Evolutionary conservation across 148 eudicot species (phyloP).

Genomic region (Chenopodium formosanum): DNA sequence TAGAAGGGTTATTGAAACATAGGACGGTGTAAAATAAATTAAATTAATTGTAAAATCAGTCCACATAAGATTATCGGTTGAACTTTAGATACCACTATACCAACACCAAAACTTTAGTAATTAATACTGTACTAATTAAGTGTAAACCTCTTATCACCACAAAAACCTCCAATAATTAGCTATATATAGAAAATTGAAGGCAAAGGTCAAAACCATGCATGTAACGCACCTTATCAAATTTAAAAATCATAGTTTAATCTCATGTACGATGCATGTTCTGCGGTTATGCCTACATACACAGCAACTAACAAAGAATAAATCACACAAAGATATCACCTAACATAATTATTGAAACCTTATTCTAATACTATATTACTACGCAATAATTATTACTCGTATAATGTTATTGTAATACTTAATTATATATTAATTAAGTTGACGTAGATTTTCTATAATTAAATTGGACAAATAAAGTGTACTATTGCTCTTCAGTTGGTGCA

Average conservation of each 20-base stretch:
- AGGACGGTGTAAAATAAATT: too few species aligned
- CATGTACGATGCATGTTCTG: constrained; percentile 30
- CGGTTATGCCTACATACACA: constrained; percentile 9
- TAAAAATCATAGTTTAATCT: constrained; percentile 6
- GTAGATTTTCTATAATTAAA: constrained; percentile 1
- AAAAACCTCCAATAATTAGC: not conserved
- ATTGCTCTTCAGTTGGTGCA: not conserved
- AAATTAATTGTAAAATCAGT: too few species aligned
- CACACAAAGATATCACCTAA: constrained; percentile 16
- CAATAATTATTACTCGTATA: not conserved
- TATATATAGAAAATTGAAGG: not conserved
- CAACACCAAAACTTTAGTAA: too few species aligned
- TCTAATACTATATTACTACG: not conserved
- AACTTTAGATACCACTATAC: too few species aligned
- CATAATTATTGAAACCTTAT: constrained; percentile 4
- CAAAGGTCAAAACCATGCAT: constrained; percentile 19
- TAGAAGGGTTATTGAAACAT: too few species aligned
- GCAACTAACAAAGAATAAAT: not conserved
- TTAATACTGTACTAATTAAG: not conserved
- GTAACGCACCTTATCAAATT: not conserved
- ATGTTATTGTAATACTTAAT: constrained; percentile 5
- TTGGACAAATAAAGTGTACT: not conserved
- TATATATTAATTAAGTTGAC: constrained; percentile 13
- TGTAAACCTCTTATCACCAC: not conserved
- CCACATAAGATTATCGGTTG: too few species aligned